A percentile compares a stretch with the other conserved stretches of the same genome.
phyloP scores from a whole-genome alignment of 179 eudicot species.

The Dionaea muscipula region DNA sequence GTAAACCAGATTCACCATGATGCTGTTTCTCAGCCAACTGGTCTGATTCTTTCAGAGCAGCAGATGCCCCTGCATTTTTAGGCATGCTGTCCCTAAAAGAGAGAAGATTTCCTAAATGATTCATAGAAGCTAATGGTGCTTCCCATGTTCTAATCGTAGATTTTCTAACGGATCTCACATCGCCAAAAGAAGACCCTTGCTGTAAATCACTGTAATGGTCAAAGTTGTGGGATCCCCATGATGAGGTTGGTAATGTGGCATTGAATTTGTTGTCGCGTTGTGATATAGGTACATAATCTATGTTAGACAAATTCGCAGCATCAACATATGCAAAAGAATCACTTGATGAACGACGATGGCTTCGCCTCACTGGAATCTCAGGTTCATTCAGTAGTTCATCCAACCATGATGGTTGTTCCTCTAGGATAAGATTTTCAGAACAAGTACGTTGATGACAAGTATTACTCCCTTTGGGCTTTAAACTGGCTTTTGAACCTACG shows the following conservation, averaged over 20 bases:
- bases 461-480: slow-evolving; percentile 47
- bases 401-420: slow-evolving; percentile 96
- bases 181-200: slow-evolving; percentile 32
- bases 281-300: slow-evolving; percentile 37
- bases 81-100: slow-evolving; percentile 33
- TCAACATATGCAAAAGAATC: slow-evolving; percentile 86
- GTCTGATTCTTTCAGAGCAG: slow-evolving; percentile 32
- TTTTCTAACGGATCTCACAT: slow-evolving; percentile 31
- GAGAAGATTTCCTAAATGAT: slow-evolving; percentile 26
- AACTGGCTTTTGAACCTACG: slow-evolving; percentile 31
- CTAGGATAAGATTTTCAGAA: slow-evolving; percentile 64
- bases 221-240: slow-evolving; percentile 60
- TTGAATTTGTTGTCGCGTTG: slow-evolving; percentile 40
- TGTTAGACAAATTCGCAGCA: slow-evolving; percentile 33
- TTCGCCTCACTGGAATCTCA: slow-evolving; percentile 80
- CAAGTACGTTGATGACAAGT: slow-evolving; percentile 79
- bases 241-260: slow-evolving; percentile 33
- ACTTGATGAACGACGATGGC: slow-evolving; percentile 95
- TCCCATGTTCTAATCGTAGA: slow-evolving; percentile 45
- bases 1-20: slow-evolving; percentile 28
- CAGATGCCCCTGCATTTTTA: slow-evolving; percentile 29
- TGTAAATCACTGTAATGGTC: slow-evolving; percentile 35
- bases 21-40: slow-evolving; percentile 45
- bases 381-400: slow-evolving; percentile 97
- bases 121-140: slow-evolving; percentile 21